These are phyloP conservation scores for Exophiala viscosa DNA, from an alignment of 2,329 filamentous ascomycete genomes.

Conservation along the genomic window DNA sequence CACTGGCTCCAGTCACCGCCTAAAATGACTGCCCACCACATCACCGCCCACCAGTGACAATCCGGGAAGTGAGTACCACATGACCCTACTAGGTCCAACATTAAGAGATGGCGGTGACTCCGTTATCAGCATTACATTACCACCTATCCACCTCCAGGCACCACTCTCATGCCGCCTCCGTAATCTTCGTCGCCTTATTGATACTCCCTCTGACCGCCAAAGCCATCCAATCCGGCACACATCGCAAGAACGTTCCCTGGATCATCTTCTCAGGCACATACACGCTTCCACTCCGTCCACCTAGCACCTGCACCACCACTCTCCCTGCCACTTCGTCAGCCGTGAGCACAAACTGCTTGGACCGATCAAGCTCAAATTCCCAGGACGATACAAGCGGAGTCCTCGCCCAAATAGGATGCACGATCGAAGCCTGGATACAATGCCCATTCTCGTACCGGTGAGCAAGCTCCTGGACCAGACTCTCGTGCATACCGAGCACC, in stretches of 20 bases:
- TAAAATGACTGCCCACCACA: too few relatives aligned
- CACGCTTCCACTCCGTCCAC: slow-evolving; percentile 42
- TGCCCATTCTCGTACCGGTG: slow-evolving; percentile 48
- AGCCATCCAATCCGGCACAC: slow-evolving; percentile 59
- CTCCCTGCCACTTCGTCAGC: slow-evolving; percentile 56
- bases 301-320: slow-evolving; percentile 56
- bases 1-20: too few relatives aligned
- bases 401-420: slow-evolving; percentile 23
- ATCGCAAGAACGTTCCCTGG: slow-evolving; percentile 37
- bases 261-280: slow-evolving; percentile 18
- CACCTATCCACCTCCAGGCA: too few relatives aligned
- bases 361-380: slow-evolving; percentile 54
- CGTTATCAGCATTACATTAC: too few relatives aligned
- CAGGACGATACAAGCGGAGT: slow-evolving; percentile 38
- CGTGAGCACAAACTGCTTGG: slow-evolving; percentile 38
- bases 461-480: slow-evolving; percentile 53
- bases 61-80: too few relatives aligned
- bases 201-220: not conserved
- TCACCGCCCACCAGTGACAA: too few relatives aligned
- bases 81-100: too few relatives aligned
- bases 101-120: too few relatives aligned
- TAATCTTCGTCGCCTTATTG: not conserved
- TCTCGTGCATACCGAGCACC: slow-evolving; percentile 66
- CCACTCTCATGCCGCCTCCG: not conserved
- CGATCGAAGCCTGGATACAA: slow-evolving; percentile 18